These are phyloP conservation scores for Pythium insidiosum DNA, from an alignment of 352 stramenopile genomes.

Conservation along the genomic window DNA sequence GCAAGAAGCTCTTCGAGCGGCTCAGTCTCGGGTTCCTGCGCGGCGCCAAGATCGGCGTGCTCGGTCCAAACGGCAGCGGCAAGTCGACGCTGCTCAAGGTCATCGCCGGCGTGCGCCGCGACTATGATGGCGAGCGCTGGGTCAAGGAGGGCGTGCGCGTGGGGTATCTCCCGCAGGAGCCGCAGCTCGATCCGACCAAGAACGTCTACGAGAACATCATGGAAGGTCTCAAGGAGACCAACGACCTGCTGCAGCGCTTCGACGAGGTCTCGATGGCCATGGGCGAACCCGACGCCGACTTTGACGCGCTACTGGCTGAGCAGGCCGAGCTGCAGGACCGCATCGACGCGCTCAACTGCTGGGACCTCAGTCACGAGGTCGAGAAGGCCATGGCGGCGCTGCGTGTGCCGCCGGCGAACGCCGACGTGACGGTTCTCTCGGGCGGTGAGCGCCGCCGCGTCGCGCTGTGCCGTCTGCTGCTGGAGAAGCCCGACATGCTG, in stretches of 20 bases:
- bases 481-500: conserved; percentile 95
- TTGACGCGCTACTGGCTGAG: conserved; percentile 78
- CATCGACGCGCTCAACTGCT: conserved; percentile 82
- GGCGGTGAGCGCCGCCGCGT: conserved; percentile 94
- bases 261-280: conserved; percentile 85
- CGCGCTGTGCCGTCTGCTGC: conserved; percentile 90
- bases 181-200: conserved; percentile 73
- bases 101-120: conserved; percentile 84
- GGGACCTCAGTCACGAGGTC: conserved; percentile 75
- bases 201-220: conserved; percentile 90
- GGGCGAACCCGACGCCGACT: conserved; percentile 86
- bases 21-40: conserved; percentile 73
- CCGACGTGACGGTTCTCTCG: conserved; percentile 77
- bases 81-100: conserved; percentile 97
- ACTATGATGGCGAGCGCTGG: conserved; percentile 87
- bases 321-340: conserved; percentile 81
- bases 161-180: conserved; percentile 85
- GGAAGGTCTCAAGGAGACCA: conserved; percentile 80
- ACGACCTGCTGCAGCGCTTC: conserved; percentile 70
- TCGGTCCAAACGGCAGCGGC: conserved; percentile 92
- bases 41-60: conserved; percentile 93
- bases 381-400: conserved; percentile 79
- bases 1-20: conserved; percentile 81
- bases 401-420: conserved; percentile 56
- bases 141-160: conserved; percentile 80